Evolutionary conservation across 345 rosid genomes (phyloP), one percentile per base, ranked within the genome.

Genomic region (Hibiscus trionum): DNA sequence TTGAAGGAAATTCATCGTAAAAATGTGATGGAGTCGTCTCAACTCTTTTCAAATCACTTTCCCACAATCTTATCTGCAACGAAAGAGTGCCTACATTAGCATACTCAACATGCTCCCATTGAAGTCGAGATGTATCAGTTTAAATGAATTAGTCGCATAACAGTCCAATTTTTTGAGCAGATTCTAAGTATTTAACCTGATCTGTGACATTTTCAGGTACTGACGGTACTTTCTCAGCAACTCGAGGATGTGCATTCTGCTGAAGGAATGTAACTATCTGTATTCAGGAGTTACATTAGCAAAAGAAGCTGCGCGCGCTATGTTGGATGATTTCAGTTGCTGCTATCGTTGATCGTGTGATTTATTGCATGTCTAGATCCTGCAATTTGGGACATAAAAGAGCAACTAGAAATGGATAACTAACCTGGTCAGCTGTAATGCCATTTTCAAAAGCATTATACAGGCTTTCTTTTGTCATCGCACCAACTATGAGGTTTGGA

Each of bases 161-260:
- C 44, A 59, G 17, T 16, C 26, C 57, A 61, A 31, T 12, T 69
- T 46, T 64, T 64, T 61, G 42, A 50, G 65, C 50, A 15, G 69
- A 19, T 72, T 72, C 70, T 39, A 80, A 37, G 29, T 39, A 61
- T 69, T 19, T 29, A 44, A 92, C 98, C 98, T 90, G 97, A 78
- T 92, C 97, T 0, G 97, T 87, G 64, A 94, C 97, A 75, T 95
- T 95, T 82, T 95, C 97, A 10, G 97, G 97, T 78, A 95, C 90
- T 42, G 90, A 80, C 8, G 97, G 99, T 76, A 85, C 9, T 82
- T 83, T 85, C 58, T 86, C 91, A 4, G 96, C 93, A 65, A 90
- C 90, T 60, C 93, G 90, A 73, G 93, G 93, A 87, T 92, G 99
- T 5, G 96, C 87, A 80, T 95, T 92, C 74, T 95, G 97, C 86